These are phyloP conservation scores for Komagataea norvegica DNA, from an alignment of 1,139 yeast genomes.

Conservation along the genomic window DNA sequence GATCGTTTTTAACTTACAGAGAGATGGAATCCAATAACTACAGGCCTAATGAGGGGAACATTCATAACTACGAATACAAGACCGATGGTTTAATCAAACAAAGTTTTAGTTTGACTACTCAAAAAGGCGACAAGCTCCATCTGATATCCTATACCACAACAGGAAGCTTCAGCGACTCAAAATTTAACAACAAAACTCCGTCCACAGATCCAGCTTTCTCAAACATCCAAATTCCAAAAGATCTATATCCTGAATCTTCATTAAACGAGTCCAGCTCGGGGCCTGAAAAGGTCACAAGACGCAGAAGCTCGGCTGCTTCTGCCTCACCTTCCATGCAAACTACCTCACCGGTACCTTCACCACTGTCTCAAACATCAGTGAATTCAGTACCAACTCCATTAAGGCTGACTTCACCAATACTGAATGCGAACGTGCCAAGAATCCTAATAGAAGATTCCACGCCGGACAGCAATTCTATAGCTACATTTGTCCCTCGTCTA, in stretches of 20 bases:
- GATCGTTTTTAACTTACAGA: slow-evolving; percentile 58
- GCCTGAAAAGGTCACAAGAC: slow-evolving; percentile 2
- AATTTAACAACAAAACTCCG: slow-evolving; percentile 32
- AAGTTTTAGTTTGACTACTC: slow-evolving; percentile 49
- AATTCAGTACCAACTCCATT: neutral
- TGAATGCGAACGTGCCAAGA: slow-evolving; percentile 1
- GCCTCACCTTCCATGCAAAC: neutral
- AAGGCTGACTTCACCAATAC: neutral
- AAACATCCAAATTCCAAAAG: slow-evolving; percentile 32
- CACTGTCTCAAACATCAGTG: neutral
- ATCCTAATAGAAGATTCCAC: neutral
- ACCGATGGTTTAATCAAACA: slow-evolving; percentile 53
- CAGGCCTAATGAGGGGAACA: slow-evolving; percentile 14
- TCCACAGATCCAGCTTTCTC: slow-evolving; percentile 36
- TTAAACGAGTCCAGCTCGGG: neutral
- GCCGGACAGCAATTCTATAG: neutral
- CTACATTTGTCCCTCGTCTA: neutral
- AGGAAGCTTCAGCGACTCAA: slow-evolving; percentile 29
- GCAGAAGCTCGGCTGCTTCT: neutral
- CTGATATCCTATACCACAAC: slow-evolving; percentile 47
- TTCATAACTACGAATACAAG: slow-evolving; percentile 34
- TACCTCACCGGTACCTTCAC: slow-evolving; percentile 1
- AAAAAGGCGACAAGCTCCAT: slow-evolving; percentile 48
- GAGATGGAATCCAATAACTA: slow-evolving; percentile 42
- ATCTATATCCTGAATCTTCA: slow-evolving; percentile 34